Percentiles rank a stretch among this genome's conserved stretches.
Evolutionary conservation across 1,139 yeast genomes (phyloP).

Genomic region (Candida gigantensis): DNA sequence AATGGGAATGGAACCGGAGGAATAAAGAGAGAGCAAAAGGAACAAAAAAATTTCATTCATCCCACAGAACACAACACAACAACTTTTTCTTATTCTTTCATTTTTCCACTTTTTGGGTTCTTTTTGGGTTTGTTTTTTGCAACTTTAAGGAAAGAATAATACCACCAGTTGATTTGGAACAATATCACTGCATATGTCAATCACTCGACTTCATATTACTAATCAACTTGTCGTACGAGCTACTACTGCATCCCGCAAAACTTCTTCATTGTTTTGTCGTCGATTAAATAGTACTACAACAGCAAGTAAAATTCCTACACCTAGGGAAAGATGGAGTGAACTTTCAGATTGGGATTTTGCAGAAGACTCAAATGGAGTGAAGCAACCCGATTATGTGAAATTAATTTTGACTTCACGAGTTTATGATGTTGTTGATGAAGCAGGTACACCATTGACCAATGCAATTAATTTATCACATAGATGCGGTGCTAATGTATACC

Average conservation of each 20-base stretch:
- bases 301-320: constrained; percentile 1
- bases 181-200: neutral
- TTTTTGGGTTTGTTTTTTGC: neutral
- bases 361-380: constrained; percentile 33
- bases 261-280: too few species aligned
- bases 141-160: neutral
- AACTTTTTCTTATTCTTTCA: constrained; percentile 3
- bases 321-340: constrained; percentile 42
- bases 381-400: constrained; percentile 91
- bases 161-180: too few species aligned
- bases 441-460: constrained; percentile 78
- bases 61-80: too few species aligned
- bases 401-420: constrained; percentile 88
- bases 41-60: too few species aligned
- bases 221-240: constrained; percentile 1
- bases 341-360: constrained; percentile 52
- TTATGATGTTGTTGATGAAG: constrained; percentile 80
- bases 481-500: constrained; percentile 66
- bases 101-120: neutral
- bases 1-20: too few species aligned
- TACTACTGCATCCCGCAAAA: neutral
- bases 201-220: constrained; percentile 3
- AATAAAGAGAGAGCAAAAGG: too few species aligned
- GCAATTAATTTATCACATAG: constrained; percentile 78
- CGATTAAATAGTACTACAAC: constrained; percentile 4